Evolutionary conservation across 371 early-diverging fungal species (phyloP).

Genomic region (Apophysomyces sp.): DNA sequence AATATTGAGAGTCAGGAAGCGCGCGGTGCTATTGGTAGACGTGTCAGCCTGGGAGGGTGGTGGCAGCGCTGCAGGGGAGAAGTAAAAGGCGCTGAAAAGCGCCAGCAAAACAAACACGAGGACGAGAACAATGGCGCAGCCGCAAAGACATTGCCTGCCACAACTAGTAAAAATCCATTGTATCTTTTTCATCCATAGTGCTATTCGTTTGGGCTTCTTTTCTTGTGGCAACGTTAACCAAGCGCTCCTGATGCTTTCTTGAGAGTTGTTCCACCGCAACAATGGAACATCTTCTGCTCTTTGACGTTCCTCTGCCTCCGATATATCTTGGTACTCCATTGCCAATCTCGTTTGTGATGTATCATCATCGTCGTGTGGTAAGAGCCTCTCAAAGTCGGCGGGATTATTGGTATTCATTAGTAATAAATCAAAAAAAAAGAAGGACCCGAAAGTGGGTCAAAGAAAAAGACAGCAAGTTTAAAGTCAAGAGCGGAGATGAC

Average conservation of each 20-base stretch:
- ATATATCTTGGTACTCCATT: neutral
- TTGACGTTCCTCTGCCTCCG: neutral
- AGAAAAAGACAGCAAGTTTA: neutral
- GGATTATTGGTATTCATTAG: neutral
- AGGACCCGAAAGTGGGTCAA: neutral
- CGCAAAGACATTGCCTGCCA: neutral
- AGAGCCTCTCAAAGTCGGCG: neutral
- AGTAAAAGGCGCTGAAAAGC: conserved; percentile 5
- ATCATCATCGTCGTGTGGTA: neutral
- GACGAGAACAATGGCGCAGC: neutral
- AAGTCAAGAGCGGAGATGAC: no score
- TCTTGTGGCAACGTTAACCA: neutral
- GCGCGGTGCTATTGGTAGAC: conserved; percentile 35
- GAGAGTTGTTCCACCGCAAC: neutral
- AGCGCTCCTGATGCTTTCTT: neutral
- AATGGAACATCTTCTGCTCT: neutral
- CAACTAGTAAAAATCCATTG: neutral
- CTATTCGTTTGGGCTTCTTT: neutral
- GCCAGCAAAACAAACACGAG: neutral
- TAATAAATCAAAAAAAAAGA: neutral
- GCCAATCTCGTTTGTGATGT: neutral
- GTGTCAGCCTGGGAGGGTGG: conserved; percentile 35
- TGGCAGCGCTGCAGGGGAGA: conserved; percentile 20
- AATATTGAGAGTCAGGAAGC: conserved; percentile 77
- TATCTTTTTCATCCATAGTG: neutral